phyloP scores from a whole-genome alignment of 192 early-diverging fungal species.

The Coemansia sp. region DNA sequence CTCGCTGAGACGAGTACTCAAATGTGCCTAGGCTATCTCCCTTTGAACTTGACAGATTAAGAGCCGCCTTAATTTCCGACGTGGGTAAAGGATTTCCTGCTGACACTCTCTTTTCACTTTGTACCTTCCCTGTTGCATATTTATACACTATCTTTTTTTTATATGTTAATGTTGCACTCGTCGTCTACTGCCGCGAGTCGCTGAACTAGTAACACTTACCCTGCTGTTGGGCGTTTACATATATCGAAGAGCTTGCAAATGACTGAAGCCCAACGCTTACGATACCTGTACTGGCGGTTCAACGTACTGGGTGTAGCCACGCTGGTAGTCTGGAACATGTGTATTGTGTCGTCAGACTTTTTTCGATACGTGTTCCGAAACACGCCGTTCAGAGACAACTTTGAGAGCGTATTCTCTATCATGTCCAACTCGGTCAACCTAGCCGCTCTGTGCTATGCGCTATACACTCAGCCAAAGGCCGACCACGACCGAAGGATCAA shows the following conservation, averaged over 20 bases:
- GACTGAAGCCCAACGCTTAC: slow-evolving; percentile 7
- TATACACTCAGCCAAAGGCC: slow-evolving; percentile 51
- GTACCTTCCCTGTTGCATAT: background rate
- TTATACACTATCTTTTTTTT: background rate
- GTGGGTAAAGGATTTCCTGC: too few relatives aligned
- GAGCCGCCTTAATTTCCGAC: background rate
- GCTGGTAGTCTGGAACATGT: slow-evolving; percentile 81
- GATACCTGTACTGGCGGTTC: slow-evolving; percentile 59
- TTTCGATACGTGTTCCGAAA: slow-evolving; percentile 63
- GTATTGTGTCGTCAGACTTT: slow-evolving; percentile 74
- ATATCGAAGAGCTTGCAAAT: slow-evolving; percentile 4
- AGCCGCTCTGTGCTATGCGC: slow-evolving; percentile 54
- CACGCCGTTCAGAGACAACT: slow-evolving; percentile 66
- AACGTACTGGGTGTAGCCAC: slow-evolving; percentile 71
- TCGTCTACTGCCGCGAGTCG: background rate
- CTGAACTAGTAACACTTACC: background rate
- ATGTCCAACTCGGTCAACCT: slow-evolving; percentile 64
- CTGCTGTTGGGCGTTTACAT: slow-evolving; percentile 2
- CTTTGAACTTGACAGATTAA: background rate
- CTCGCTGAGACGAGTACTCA: slow-evolving; percentile 42
- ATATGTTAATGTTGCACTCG: background rate
- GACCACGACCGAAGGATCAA: slow-evolving; percentile 44
- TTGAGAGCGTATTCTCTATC: slow-evolving; percentile 77
- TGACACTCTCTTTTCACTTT: background rate
- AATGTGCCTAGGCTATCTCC: background rate